These are phyloP conservation scores for Auricularia heimuer DNA, from an alignment of 768 basidiomycete species.

Conservation along the genomic window DNA sequence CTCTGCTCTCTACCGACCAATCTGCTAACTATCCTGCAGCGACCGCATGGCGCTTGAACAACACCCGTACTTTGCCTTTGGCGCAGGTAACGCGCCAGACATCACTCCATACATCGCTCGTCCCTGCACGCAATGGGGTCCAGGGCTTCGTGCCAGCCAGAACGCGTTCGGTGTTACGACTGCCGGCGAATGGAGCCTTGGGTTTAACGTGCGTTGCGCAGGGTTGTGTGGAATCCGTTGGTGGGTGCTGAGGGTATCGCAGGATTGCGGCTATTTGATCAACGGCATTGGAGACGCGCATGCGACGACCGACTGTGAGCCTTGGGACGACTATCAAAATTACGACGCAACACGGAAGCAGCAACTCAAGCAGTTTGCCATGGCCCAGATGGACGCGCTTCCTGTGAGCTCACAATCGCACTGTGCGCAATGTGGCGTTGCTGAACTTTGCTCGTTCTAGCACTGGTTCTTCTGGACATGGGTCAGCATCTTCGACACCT, in stretches of 20 bases:
- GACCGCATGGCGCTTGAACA: constrained; percentile 63
- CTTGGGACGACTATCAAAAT: constrained; percentile 65
- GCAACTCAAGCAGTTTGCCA: constrained; percentile 58
- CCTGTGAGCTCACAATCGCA: constrained; percentile 7
- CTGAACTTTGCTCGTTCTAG: constrained; percentile 26
- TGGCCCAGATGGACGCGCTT: constrained; percentile 83
- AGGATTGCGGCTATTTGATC: constrained; percentile 65
- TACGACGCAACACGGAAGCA: constrained; percentile 55
- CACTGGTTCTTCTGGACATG: constrained; percentile 99
- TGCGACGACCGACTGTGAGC: constrained; percentile 75
- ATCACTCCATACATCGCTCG: constrained; percentile 44
- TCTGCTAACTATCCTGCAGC: constrained; percentile 33
- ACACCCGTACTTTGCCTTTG: constrained; percentile 82
- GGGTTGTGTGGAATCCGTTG: background rate
- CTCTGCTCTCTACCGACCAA: background rate
- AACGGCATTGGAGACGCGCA: constrained; percentile 67
- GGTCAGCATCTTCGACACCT: constrained; percentile 20
- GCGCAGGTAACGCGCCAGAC: constrained; percentile 41
- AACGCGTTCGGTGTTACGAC: constrained; percentile 56
- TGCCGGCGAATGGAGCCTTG: constrained; percentile 69
- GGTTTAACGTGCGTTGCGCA: constrained; percentile 39
- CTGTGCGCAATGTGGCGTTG: background rate
- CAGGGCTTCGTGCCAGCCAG: constrained; percentile 32
- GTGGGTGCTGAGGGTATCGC: background rate
- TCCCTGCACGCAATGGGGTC: constrained; percentile 28